Conservation (phyloP, 2,329 filamentous ascomycete species). For the Hymenoscyphus salicellus region DNA sequence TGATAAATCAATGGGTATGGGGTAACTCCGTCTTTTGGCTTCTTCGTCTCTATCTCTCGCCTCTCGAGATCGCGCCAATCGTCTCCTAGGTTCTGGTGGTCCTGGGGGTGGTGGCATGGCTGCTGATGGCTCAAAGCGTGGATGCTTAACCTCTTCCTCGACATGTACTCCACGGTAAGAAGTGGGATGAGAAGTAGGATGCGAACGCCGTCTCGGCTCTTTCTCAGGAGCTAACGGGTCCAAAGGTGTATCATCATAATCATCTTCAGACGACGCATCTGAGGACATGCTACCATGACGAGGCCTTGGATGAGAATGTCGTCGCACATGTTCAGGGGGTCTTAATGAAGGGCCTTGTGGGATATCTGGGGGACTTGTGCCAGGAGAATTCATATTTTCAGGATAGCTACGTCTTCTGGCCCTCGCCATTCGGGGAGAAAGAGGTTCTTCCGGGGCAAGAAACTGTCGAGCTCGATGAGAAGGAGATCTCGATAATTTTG, state of each 20-base stretch:
- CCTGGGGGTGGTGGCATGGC: slow-evolving; percentile 14
- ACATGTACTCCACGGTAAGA: slow-evolving; percentile 1
- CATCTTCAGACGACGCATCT: slow-evolving; percentile 25
- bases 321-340: slow-evolving; percentile 36
- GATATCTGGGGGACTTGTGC: slow-evolving; percentile 34
- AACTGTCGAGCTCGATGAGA: slow-evolving; percentile 39
- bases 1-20: slow-evolving; percentile 30
- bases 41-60: slow-evolving; percentile 31
- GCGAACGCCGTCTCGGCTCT: slow-evolving; percentile 5
- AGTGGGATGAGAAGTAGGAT: slow-evolving; percentile 9
- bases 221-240: slow-evolving; percentile 11
- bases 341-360: slow-evolving; percentile 35
- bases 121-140: slow-evolving; percentile 8
- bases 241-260: slow-evolving; percentile 21
- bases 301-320: slow-evolving; percentile 49
- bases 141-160: slow-evolving; percentile 4
- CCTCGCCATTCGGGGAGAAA: slow-evolving; percentile 26
- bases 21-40: slow-evolving; percentile 22
- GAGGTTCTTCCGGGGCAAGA: slow-evolving; percentile 42
- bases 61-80: slow-evolving; percentile 10
- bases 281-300: slow-evolving; percentile 22
- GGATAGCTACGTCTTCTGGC: slow-evolving; percentile 31
- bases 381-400: slow-evolving; percentile 26
- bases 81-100: slow-evolving; percentile 19
- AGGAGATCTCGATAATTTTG: slow-evolving; percentile 33